These are phyloP conservation scores for Bassia scoparia DNA, from an alignment of 148 eudicot genomes.

Conservation along the genomic window DNA sequence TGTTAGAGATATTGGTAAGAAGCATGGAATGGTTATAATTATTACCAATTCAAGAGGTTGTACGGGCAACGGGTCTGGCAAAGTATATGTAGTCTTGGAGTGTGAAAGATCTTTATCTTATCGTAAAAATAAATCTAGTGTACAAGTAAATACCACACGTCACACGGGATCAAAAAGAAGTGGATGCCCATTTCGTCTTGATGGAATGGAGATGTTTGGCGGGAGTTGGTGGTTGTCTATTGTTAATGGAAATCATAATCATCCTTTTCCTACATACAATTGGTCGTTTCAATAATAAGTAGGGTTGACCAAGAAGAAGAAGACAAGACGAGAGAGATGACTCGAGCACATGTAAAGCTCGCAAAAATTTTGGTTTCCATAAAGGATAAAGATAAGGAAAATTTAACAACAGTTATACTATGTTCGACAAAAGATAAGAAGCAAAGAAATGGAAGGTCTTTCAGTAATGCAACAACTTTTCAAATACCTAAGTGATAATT, in stretches of 20 bases:
- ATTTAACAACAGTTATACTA: neutral
- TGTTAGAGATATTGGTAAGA: neutral
- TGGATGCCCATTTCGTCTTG: neutral
- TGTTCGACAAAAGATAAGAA: neutral
- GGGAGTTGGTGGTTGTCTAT: neutral
- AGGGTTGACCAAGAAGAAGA: neutral
- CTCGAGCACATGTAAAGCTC: neutral
- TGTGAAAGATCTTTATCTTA: neutral
- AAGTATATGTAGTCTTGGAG: neutral
- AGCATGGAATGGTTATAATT: neutral
- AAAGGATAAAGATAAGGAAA: neutral
- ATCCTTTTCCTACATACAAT: neutral
- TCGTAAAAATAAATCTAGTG: neutral
- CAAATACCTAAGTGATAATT: neutral
- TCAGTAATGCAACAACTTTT: neutral
- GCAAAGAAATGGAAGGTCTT: neutral
- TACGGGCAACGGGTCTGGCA: neutral
- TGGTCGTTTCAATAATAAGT: neutral
- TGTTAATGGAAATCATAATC: neutral
- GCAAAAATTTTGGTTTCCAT: neutral
- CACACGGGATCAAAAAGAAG: conserved; percentile 1
- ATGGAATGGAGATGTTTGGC: neutral
- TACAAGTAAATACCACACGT: neutral
- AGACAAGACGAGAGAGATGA: neutral
- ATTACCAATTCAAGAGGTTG: neutral